These are phyloP conservation scores for Blastobotrys chiropterorum DNA, from an alignment of 805 yeast genomes.

Conservation along the genomic window DNA sequence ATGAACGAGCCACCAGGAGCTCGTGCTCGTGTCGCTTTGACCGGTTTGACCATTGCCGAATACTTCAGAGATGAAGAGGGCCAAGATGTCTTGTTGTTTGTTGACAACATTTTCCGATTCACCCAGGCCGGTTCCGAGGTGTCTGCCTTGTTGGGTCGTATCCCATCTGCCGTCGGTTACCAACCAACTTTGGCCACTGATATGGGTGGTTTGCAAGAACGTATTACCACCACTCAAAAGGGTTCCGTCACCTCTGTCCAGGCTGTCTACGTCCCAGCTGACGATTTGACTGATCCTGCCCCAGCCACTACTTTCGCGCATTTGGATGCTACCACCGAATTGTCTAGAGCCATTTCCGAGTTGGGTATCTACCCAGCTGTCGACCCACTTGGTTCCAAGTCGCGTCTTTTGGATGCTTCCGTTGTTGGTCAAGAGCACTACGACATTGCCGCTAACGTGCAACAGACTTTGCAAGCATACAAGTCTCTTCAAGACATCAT, in stretches of 20 bases:
- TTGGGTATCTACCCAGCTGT: constrained; percentile 99
- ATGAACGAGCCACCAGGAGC: constrained; percentile 99
- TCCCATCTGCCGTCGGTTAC: constrained; percentile 99
- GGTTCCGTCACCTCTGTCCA: constrained; percentile 99
- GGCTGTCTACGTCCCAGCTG: constrained; percentile 99
- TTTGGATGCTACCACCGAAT: constrained; percentile 99
- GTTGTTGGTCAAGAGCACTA: constrained; percentile 99
- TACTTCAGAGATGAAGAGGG: constrained; percentile 99
- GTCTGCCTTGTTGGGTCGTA: constrained; percentile 99
- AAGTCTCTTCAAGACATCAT: constrained; percentile 99
- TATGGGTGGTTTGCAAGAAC: constrained; percentile 99
- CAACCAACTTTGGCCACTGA: constrained; percentile 99
- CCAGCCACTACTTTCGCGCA: constrained; percentile 99
- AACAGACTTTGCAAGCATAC: constrained; percentile 98
- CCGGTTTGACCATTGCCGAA: constrained; percentile 99
- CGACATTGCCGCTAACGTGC: constrained; percentile 89
- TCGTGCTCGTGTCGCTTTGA: constrained; percentile 99
- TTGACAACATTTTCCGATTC: constrained; percentile 99
- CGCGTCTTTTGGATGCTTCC: constrained; percentile 94
- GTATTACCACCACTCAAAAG: constrained; percentile 99
- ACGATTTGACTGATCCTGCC: constrained; percentile 99
- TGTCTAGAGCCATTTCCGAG: constrained; percentile 99
- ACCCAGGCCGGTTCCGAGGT: constrained; percentile 99
- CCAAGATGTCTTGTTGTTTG: constrained; percentile 98
- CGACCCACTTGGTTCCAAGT: constrained; percentile 99